phyloP scores from a whole-genome alignment of 208 protist species.

The Crithidia bombi region DNA sequence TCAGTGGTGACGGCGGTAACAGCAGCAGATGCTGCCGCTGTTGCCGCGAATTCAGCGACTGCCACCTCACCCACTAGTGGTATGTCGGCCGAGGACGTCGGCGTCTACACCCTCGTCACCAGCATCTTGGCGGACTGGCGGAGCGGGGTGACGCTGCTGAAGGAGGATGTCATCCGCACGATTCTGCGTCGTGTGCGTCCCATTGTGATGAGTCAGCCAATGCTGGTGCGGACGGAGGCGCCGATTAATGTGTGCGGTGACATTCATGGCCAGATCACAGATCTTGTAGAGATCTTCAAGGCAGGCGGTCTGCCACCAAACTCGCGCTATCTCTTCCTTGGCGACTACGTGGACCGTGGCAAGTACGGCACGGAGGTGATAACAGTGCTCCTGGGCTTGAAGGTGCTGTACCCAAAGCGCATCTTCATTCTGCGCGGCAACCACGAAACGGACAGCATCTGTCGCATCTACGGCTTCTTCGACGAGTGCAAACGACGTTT shows the following conservation, averaged over 20 bases:
- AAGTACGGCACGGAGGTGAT: conserved; percentile 96
- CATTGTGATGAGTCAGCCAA: conserved; percentile 78
- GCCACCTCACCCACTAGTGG: conserved; percentile 10
- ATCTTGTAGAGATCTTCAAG: conserved; percentile 95
- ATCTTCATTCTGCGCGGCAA: conserved; percentile 99
- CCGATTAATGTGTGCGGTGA: conserved; percentile 93
- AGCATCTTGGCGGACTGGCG: conserved; percentile 51
- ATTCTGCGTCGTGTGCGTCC: conserved; percentile 59
- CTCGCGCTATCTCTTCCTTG: conserved; percentile 98
- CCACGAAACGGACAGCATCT: conserved; percentile 99
- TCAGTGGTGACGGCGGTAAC: background rate
- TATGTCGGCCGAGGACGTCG: conserved; percentile 27
- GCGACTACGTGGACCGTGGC: conserved; percentile 99
- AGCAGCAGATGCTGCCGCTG: background rate
- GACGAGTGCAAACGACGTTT: conserved; percentile 96
- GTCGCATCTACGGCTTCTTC: conserved; percentile 99
- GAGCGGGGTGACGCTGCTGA: conserved; percentile 45
- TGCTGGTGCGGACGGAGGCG: conserved; percentile 69
- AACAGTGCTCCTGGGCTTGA: conserved; percentile 91
- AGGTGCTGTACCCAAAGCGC: conserved; percentile 96
- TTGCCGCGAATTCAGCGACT: background rate
- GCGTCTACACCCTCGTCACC: conserved; percentile 25
- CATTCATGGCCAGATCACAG: conserved; percentile 97
- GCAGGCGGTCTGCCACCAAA: conserved; percentile 78
- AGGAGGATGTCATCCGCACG: conserved; percentile 53